These are phyloP conservation scores for Phoenix roebelenii DNA, from an alignment of 176 grass and related monocot species.

Conservation along the genomic window DNA sequence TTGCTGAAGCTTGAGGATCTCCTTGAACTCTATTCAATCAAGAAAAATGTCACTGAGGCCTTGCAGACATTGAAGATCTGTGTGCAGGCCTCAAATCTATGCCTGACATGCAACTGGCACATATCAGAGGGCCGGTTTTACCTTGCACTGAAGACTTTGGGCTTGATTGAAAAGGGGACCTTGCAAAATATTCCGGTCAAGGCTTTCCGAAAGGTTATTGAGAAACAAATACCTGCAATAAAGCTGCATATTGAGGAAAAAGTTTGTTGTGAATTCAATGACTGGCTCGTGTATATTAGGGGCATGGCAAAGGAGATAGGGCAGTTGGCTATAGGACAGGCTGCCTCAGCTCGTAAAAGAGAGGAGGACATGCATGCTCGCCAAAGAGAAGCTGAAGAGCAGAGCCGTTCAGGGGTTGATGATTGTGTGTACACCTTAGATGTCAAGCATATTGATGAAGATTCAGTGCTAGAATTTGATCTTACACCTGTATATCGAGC, in stretches of 20 bases:
- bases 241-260: constrained; percentile 71
- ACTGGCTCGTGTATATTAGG: constrained; percentile 74
- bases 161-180: constrained; percentile 53
- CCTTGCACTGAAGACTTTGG: constrained; percentile 59
- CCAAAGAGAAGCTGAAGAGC: constrained; percentile 66
- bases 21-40: constrained; percentile 40
- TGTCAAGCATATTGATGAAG: constrained; percentile 42
- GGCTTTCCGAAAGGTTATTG: constrained; percentile 44
- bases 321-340: constrained; percentile 50
- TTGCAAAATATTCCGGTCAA: constrained; percentile 57
- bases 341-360: constrained; percentile 37
- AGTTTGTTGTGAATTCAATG: constrained; percentile 65
- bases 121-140: constrained; percentile 38
- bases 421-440: constrained; percentile 60
- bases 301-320: constrained; percentile 55
- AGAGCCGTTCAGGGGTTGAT: constrained; percentile 38
- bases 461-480: constrained; percentile 48
- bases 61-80: constrained; percentile 46
- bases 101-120: constrained; percentile 49
- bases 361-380: constrained; percentile 38
- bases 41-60: constrained; percentile 47
- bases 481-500: constrained; percentile 60
- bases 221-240: constrained; percentile 54
- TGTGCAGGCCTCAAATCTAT: constrained; percentile 42
- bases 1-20: constrained; percentile 55